phyloP scores from a whole-genome alignment of 352 stramenopile species.

The Globisporangium echinulatum region DNA sequence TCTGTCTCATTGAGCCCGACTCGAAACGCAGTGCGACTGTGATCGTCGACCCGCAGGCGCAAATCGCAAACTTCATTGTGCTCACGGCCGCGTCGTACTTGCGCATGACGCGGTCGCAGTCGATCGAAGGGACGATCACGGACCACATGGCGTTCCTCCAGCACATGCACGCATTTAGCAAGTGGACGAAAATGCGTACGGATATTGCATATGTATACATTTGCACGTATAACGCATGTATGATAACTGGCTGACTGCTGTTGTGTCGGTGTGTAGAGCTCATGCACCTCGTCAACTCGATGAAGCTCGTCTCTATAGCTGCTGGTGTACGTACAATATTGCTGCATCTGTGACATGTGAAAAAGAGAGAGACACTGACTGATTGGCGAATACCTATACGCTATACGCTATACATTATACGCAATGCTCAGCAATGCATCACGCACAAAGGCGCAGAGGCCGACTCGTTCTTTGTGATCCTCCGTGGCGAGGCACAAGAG shows the following conservation, averaged over 20 bases:
- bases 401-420: too few relatives aligned
- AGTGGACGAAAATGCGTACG: conserved; percentile 83
- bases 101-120: conserved; percentile 75
- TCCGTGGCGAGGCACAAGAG: conserved; percentile 68
- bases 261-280: conserved; percentile 32
- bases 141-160: conserved; percentile 82
- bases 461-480: conserved; percentile 73
- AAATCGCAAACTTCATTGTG: conserved; percentile 81
- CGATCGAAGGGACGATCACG: conserved; percentile 77
- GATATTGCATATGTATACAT: not conserved
- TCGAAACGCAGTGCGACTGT: conserved; percentile 80
- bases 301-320: conserved; percentile 63
- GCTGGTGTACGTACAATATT: conserved; percentile 27
- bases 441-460: conserved; percentile 64
- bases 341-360: not conserved
- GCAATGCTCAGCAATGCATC: conserved; percentile 60
- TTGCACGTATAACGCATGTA: too few relatives aligned
- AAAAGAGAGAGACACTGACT: too few relatives aligned
- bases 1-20: conserved; percentile 82
- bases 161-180: conserved; percentile 68
- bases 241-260: too few relatives aligned
- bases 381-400: too few relatives aligned
- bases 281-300: conserved; percentile 81
- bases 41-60: conserved; percentile 56
- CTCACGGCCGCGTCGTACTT: conserved; percentile 76